Evolutionary conservation across 208 protist genomes (phyloP), one percentile per base, ranked within the genome.

Genomic region (Trypanosoma cruzi): DNA sequence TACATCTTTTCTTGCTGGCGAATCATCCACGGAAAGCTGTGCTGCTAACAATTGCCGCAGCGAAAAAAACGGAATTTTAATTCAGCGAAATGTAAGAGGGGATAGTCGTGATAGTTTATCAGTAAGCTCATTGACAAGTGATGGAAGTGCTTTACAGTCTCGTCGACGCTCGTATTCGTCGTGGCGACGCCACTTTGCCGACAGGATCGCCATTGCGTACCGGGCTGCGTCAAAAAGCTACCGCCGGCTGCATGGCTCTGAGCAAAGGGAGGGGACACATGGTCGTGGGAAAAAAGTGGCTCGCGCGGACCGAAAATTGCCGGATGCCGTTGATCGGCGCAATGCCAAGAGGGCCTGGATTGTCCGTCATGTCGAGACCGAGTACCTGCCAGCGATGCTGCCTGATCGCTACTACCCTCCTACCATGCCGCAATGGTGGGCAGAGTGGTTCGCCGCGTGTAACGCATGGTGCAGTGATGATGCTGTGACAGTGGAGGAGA

Each of bases 351-450:
- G 73, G 11, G 57, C 37, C 16, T 68, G 58, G 58, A 65, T 71
- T 67, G 71, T 73, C 28, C 59, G 54, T 13, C 56, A 53, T 32
- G 34, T 79, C 0, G 73, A 72, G 37, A 36, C 34, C 18, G 56
- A 79, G 20, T 72, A 56, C 46, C 55, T 79, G 24, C 59, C 64
- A 20, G 28, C n/a, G 0, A 34, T 72, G 16, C 49, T 79, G 32
- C 73, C 73, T 16, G 73, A 79, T 28, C 4, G n/a, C 26, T 68
- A 79, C 49, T 79, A 58, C 50, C 73, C 73, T 13, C 29, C 58
- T 18, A 50, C 14, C 16, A 73, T 79, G 66, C 73, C 73, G 28
- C 26, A 44, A 11, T 79, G 73, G 73, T 79, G 73, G 73, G 64
- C 73, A 20, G 37, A 73, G 34, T 79, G 57, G 60, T 79, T 68